Conservation (phyloP, 305 asterid species). For the Plantago lanceolata region DNA sequence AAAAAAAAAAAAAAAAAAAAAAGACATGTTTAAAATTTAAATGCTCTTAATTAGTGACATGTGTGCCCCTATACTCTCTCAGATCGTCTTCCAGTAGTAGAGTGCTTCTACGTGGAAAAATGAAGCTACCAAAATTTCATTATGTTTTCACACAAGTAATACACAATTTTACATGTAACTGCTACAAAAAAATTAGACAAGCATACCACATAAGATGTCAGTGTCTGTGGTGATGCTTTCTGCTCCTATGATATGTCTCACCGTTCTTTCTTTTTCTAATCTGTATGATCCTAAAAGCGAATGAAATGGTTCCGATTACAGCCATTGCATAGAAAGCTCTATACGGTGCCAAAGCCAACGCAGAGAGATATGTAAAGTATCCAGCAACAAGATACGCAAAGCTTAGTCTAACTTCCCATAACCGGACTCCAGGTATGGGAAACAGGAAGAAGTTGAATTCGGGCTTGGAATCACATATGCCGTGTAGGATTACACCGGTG, state of each 20-base stretch:
- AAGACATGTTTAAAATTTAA: too few relatives aligned
- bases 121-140: conserved; percentile 16
- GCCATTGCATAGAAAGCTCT: conserved; percentile 71
- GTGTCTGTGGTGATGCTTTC: conserved; percentile 81
- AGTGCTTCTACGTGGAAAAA: not conserved
- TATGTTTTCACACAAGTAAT: conserved; percentile 5
- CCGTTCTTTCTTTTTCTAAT: conserved; percentile 56
- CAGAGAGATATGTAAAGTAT: conserved; percentile 55
- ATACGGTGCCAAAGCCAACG: conserved; percentile 77
- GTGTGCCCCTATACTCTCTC: too few relatives aligned
- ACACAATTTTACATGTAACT: conserved; percentile 24
- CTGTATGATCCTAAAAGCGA: conserved; percentile 64
- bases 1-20: too few relatives aligned
- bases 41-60: too few relatives aligned
- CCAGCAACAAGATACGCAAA: conserved; percentile 75
- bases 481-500: conserved; percentile 76
- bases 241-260: conserved; percentile 45
- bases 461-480: conserved; percentile 68
- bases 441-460: conserved; percentile 69
- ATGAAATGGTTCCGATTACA: conserved; percentile 58
- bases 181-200: conserved; percentile 10
- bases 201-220: conserved; percentile 24
- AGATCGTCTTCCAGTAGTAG: too few relatives aligned
- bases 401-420: conserved; percentile 70
- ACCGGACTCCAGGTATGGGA: conserved; percentile 52